Percentiles rank a stretch among this genome's conserved stretches.
These are phyloP conservation scores for Alternaria postmessia DNA, from an alignment of 2,329 filamentous ascomycete genomes.

Conservation along the genomic window DNA sequence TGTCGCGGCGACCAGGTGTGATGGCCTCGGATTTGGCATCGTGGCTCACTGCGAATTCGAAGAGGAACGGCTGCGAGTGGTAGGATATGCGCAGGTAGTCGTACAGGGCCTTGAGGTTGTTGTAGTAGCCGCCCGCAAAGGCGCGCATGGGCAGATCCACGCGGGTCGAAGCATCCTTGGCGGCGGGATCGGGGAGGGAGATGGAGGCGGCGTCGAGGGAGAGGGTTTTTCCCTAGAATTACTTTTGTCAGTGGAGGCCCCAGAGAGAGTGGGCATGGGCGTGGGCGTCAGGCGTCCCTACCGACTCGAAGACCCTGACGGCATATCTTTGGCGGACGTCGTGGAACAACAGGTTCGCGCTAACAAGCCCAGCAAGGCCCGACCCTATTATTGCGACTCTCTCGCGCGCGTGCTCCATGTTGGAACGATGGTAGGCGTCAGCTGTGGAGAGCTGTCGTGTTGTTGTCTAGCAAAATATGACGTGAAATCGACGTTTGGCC, in stretches of 20 bases:
- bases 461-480: neutral
- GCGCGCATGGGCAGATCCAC: slow-evolving; percentile 63
- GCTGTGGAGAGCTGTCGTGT: neutral
- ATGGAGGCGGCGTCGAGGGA: slow-evolving; percentile 58
- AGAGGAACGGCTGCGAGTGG: slow-evolving; percentile 62
- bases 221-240: slow-evolving; percentile 51
- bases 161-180: slow-evolving; percentile 39
- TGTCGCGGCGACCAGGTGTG: slow-evolving; percentile 4
- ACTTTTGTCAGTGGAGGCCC: neutral
- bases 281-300: slow-evolving; percentile 27
- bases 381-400: slow-evolving; percentile 58
- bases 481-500: neutral
- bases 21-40: slow-evolving; percentile 2
- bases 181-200: slow-evolving; percentile 41
- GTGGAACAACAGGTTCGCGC: slow-evolving; percentile 55
- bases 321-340: slow-evolving; percentile 53
- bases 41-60: slow-evolving; percentile 55
- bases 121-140: slow-evolving; percentile 63
- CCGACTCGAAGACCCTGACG: slow-evolving; percentile 58
- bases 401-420: slow-evolving; percentile 18
- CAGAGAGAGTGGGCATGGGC: neutral
- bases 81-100: slow-evolving; percentile 61
- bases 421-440: neutral
- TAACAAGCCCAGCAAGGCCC: slow-evolving; percentile 60
- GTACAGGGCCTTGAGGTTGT: slow-evolving; percentile 65